These are phyloP conservation scores for Thielaviopsis punctulata DNA, from an alignment of 2,329 filamentous ascomycete genomes.

Conservation along the genomic window DNA sequence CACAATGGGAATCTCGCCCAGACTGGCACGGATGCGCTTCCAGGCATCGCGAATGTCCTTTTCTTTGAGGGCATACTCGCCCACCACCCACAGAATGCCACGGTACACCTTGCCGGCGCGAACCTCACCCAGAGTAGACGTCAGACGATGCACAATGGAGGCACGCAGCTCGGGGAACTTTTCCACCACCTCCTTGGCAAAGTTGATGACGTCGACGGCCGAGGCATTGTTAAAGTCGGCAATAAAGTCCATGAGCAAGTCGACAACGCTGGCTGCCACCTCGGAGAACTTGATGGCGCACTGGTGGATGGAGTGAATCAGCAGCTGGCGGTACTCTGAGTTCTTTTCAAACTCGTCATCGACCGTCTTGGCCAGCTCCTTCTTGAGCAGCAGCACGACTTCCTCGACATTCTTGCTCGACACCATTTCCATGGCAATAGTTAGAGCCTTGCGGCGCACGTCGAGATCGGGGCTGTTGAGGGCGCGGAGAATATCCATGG, in stretches of 20 bases:
- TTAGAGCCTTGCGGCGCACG: constrained; percentile 78
- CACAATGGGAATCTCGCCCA: constrained; percentile 93
- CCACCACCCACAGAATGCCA: constrained; percentile 92
- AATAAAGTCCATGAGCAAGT: constrained; percentile 96
- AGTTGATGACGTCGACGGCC: constrained; percentile 92
- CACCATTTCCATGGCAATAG: constrained; percentile 90
- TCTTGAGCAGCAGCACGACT: constrained; percentile 88
- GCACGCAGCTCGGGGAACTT: constrained; percentile 83
- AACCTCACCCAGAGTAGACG: constrained; percentile 81
- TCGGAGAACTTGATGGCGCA: constrained; percentile 99
- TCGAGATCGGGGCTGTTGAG: constrained; percentile 92
- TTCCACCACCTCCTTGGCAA: constrained; percentile 97
- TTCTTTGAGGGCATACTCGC: constrained; percentile 88
- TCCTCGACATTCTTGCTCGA: constrained; percentile 98
- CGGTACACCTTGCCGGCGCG: constrained; percentile 94
- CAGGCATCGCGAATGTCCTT: constrained; percentile 90
- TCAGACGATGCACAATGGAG: constrained; percentile 74
- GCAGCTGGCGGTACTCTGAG: constrained; percentile 78
- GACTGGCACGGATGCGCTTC: constrained; percentile 83
- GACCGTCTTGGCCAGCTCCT: constrained; percentile 92
- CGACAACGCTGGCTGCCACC: constrained; percentile 90
- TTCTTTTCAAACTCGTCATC: constrained; percentile 99
- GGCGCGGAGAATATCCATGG: constrained; percentile 92
- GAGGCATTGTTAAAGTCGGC: constrained; percentile 95
- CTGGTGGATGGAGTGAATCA: constrained; percentile 95